Evolutionary conservation across 257 asterid species (phyloP), one percentile per base, ranked within the genome.

Genomic region (Lithospermum erythrorhizon): DNA sequence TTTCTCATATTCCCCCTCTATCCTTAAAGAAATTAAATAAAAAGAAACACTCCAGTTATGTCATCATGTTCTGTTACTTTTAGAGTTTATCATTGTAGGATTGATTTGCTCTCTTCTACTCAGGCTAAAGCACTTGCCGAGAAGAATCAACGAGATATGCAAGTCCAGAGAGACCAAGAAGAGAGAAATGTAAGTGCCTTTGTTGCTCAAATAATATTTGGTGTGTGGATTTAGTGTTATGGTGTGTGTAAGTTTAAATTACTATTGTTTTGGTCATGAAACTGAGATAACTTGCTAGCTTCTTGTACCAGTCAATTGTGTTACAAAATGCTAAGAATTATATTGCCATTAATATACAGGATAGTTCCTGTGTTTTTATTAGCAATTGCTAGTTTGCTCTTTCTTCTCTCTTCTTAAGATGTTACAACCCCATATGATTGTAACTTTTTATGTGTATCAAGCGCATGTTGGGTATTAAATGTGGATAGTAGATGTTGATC

Each of bases 81-180:
- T 2, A 52, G 61, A 23, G 59, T 13, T 48, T 45, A 13, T 21
- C 11, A 7, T 11, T 22, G 5, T 55, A 22, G 32, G 55, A 25
- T 22, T 60, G n/a, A 51, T 58, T n/a, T 64, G 37, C 59, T 61
- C 62, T 71, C 55, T 21, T 75, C 6, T 27, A 27, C 32, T 68
- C 85, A 93, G 99, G 94, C 96, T 61, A 83, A 84, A 85, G 99
- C 99, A 67, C 76, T 93, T 70, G 96, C 97, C 62, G 99, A 93
- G 69, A 93, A 85, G 83, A 86, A 93, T 78, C 87, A 89, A 73
- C 86, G 99, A 47, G 99, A 93, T 72, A 78, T 87, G 69, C 91
- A 87, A 75, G 94, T 77, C 73, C 96, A 81, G 79, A 80, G 76
- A 88, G 99, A 93, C 6, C 99, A 89, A 75, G 96, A 93, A 72